Percentiles rank a stretch among this genome's conserved stretches.
phyloP scores from a whole-genome alignment of 805 yeast species.

The Candida incommunis region DNA sequence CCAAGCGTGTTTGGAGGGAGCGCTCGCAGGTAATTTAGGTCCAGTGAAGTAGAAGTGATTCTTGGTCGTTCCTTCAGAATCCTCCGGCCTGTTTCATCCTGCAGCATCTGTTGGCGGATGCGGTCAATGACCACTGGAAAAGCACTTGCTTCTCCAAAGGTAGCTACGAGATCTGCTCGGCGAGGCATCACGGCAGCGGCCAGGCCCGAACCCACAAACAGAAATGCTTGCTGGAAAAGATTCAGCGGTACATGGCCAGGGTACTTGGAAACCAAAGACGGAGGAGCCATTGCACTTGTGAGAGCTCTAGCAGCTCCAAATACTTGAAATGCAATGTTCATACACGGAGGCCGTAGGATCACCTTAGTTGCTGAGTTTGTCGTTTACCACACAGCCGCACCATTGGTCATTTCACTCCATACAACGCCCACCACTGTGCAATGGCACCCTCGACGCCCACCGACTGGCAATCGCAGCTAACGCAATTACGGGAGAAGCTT shows the following conservation, averaged over 20 bases:
- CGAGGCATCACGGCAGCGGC: slow-evolving; percentile 43
- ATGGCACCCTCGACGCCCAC: no score
- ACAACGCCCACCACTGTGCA: no score
- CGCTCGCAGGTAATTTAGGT: slow-evolving; percentile 42
- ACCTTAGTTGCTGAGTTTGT: no score
- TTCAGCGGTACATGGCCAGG: slow-evolving; percentile 72
- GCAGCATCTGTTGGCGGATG: slow-evolving; percentile 60
- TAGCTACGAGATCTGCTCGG: slow-evolving; percentile 26
- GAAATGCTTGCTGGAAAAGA: slow-evolving; percentile 41
- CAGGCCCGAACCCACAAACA: slow-evolving; percentile 61
- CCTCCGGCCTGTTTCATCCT: slow-evolving; percentile 61
- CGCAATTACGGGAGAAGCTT: no score
- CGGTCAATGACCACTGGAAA: slow-evolving; percentile 47
- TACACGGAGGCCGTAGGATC: no score
- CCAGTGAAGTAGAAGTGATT: slow-evolving; percentile 57
- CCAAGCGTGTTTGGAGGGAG: slow-evolving; percentile 68
- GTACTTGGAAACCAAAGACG: slow-evolving; percentile 25
- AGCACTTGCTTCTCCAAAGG: slow-evolving; percentile 78
- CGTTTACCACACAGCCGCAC: no score
- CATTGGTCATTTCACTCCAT: no score
- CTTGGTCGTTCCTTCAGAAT: slow-evolving; percentile 71
- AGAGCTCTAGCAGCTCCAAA: neutral
- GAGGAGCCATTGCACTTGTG: neutral
- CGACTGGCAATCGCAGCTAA: no score
- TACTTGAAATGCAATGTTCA: neutral